Evolutionary conservation across 2,329 filamentous ascomycete species (phyloP), one percentile per base, ranked within the genome.

Genomic region (Sporothrix luriei): DNA sequence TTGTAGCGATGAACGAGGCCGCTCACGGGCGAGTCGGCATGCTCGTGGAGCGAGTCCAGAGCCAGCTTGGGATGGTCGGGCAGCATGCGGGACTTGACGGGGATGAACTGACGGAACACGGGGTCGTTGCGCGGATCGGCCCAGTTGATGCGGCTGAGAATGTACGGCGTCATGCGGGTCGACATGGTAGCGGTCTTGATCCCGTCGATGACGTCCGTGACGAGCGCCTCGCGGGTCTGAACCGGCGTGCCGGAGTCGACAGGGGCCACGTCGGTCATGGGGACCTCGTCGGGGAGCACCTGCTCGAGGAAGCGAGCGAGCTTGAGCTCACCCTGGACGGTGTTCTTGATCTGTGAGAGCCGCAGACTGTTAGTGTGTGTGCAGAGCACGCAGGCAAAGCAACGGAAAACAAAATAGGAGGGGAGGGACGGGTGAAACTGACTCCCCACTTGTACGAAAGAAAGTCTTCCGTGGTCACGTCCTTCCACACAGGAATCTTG

Each of bases 1-100:
- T 83, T 83, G 75, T 90, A 90, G n/a, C 87, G 82, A 75, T 89
- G 87, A 2, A 90, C 85, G 2, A 90, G 76, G 0, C 85, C 86
- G 19, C 81, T 78, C 2, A 88, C 85, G 0, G 85, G 84, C 7
- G 82, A 85, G 73, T 89, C 86, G 3, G 78, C 77, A 38, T 79
- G 78, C 78, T 90, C 87, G 57, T 85, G 79, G n/a, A 90, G 77
- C 0, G 87, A 87, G 75, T 90, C 88, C 3, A 88, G 75, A 0
- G 78, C 78, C n/a, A 86, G 74, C 67, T 81, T 80, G 0, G 84
- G 83, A 73, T 89, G 87, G 72, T 90, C 85, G 0, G 81, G 78
- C 11, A 83, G 72, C 74, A 87, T 82, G 3, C 79, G 75, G 2
- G 87, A 88, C 70, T 80, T 81, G 67, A 87, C 77, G 0, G 87